Evolutionary conservation across 371 early-diverging fungal genomes (phyloP), one percentile per base, ranked within the genome.

Genomic region (Dichotomocladium elegans): DNA sequence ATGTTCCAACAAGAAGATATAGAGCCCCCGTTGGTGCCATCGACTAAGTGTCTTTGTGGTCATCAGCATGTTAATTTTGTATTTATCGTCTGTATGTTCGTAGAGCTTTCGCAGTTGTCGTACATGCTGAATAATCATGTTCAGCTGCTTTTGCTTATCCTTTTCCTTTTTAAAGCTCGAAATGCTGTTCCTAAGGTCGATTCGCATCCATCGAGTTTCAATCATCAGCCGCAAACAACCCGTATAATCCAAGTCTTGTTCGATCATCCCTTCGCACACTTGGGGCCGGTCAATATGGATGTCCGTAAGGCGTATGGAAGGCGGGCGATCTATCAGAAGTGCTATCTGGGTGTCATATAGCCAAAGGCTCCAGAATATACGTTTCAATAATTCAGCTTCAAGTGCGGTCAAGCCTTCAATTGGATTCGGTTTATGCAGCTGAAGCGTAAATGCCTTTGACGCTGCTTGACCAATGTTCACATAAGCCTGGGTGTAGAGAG

Each of bases 341-440:
- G 62, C 53, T 40, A 61, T 53, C 19, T 61, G 62, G 3, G 57
- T 57, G 26, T 61, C 62, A 14, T 57, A 25, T 1, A 61, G 31
- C 62, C 62, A 61, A 0, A 53, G 26, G 21, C 57, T 48, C 62
- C 62, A 61, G 22, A 61, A 61, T 5, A 61, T 47, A 3, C 62
- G 62, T 28, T 49, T 56, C 24, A 26, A 49, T 4, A 42, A 31
- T 41, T 61, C 62, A 12, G 47, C 35, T 31, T 58, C 53, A 25
- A 48, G 31, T 35, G 40, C 15, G 21, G 25, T 9, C 28, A 41
- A 14, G 11, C 28, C 9, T 12, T 29, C 19, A n/a, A 6, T 21
- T 1, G 30, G 24, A 2, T n/a, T 26, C 21, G 29, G 14, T 17
- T 30, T 44, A 27, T 61, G 62, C 25, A 61, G 40, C n/a, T 51